Base-by-base conservation (phyloP, 225 moss, liverwort and hornwort species). In the Neckera pumila region DNA sequence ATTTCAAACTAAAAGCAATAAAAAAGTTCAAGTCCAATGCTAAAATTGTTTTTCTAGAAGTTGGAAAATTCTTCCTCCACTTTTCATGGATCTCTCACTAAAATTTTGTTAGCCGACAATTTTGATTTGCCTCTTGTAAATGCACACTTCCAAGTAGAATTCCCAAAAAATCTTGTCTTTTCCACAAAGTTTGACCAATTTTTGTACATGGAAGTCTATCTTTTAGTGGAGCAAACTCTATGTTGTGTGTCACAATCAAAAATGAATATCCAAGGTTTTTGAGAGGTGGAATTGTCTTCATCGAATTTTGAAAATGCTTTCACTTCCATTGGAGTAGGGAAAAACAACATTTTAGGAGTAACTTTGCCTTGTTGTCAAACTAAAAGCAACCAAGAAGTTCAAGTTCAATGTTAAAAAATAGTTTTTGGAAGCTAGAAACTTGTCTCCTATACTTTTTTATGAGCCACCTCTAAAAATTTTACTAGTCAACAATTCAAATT, bases 1-100 rank as follows among this genome's bases (percentile, higher is more conserved):
- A 72, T 33, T 20, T 21, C 21, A 34, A 22, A 20, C 14, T 22
- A 34, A 3, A 34, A 53, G 5, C 14, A 53, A 76, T 12, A 1
- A 13, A 34, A 76, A 53, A 14, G 4, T 36, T 36, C 2, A 76
- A 76, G 8, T 76, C 5, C 34, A 51, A 76, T 33, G 38, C 38
- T 69, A 27, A 71, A 42, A 27, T 16, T 26, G 5, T 4, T 71
- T 42, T 40, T 42, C 3, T 0, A 0, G 1, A 69, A 38, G 69
- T 25, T 0, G n/a, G n/a, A 0, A 3, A 71, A 42, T 14, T 42
- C 27, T 42, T 42, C 27, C 1, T 11, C 42, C 3, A 16, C 2
- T 16, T 42, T 42, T 71, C 1, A 15, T 16, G 0, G 16, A 5
- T 8, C 1, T 42, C 4, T 69, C 12, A 1, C 3, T 1, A 14